Conservation (phyloP, 2,329 filamentous ascomycete species). For the Aulographum hederae region DNA sequence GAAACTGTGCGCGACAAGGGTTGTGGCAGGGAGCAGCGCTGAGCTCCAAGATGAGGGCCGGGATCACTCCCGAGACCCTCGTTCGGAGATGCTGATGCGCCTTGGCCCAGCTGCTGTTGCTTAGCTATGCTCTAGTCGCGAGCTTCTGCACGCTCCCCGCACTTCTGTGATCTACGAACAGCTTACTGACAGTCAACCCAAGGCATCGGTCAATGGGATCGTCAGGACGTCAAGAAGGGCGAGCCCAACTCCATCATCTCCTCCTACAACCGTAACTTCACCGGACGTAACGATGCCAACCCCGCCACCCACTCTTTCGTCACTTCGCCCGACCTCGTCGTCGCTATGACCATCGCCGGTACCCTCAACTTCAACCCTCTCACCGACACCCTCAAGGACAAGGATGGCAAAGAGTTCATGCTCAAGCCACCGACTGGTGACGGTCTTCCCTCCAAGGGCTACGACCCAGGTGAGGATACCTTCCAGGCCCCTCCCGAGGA, state of each 20-base stretch:
- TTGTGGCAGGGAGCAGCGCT: too few relatives aligned
- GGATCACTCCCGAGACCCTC: too few relatives aligned
- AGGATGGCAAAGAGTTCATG: constrained; percentile 91
- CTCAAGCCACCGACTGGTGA: constrained; percentile 63
- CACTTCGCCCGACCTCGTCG: constrained; percentile 75
- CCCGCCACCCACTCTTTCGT: constrained; percentile 89
- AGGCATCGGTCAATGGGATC: constrained; percentile 77
- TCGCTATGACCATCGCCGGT: constrained; percentile 70
- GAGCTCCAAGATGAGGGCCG: too few relatives aligned
- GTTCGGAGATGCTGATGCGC: too few relatives aligned
- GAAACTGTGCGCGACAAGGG: too few relatives aligned
- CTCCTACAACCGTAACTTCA: constrained; percentile 99
- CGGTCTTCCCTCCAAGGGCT: constrained; percentile 64
- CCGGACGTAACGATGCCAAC: constrained; percentile 91
- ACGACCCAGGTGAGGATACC: constrained; percentile 80
- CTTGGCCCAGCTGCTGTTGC: constrained; percentile 69
- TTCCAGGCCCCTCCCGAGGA: constrained; percentile 88
- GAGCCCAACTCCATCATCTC: constrained; percentile 92
- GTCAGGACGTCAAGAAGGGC: constrained; percentile 84
- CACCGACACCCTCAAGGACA: constrained; percentile 80
- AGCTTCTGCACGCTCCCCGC: not conserved
- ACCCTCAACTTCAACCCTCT: constrained; percentile 87
- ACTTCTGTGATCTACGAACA: not conserved
- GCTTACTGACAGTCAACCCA: too few relatives aligned
- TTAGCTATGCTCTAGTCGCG: constrained; percentile 5